Percentiles rank a stretch among this genome's conserved stretches.
These are phyloP conservation scores for Nasturtium officinale DNA, from an alignment of 345 rosid genomes.

Conservation along the genomic window DNA sequence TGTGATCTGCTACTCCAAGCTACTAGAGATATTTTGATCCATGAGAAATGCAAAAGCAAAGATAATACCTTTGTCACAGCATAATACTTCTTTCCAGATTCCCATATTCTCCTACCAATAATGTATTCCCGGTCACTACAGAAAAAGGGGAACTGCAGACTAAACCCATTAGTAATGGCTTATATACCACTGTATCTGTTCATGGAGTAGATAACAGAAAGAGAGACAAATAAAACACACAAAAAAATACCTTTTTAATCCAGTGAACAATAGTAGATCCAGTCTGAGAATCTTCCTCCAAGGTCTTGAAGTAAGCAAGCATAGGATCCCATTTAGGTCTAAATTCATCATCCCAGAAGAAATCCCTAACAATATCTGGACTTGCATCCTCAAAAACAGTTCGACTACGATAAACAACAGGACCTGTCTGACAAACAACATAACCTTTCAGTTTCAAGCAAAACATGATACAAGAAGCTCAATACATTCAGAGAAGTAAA, in stretches of 20 bases:
- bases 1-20: background rate
- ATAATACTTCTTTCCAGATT: slow-evolving; percentile 71
- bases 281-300: slow-evolving; percentile 71
- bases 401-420: slow-evolving; percentile 68
- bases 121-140: slow-evolving; percentile 96
- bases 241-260: slow-evolving; percentile 72
- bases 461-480: background rate
- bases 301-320: slow-evolving; percentile 72
- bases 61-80: slow-evolving; percentile 84
- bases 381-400: slow-evolving; percentile 93
- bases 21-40: background rate
- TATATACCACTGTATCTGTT: background rate
- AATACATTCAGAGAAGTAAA: background rate
- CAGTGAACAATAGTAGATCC: slow-evolving; percentile 80
- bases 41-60: background rate
- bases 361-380: slow-evolving; percentile 91
- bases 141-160: slow-evolving; percentile 92
- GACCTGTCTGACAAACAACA: slow-evolving; percentile 65
- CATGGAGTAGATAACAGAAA: background rate
- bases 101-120: slow-evolving; percentile 92
- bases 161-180: slow-evolving; percentile 1
- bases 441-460: slow-evolving; percentile 22
- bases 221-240: background rate
- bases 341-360: slow-evolving; percentile 99
- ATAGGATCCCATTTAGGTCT: slow-evolving; percentile 95